These are phyloP conservation scores for Boletus barrowsii DNA, from an alignment of 768 basidiomycete species.

Conservation along the genomic window DNA sequence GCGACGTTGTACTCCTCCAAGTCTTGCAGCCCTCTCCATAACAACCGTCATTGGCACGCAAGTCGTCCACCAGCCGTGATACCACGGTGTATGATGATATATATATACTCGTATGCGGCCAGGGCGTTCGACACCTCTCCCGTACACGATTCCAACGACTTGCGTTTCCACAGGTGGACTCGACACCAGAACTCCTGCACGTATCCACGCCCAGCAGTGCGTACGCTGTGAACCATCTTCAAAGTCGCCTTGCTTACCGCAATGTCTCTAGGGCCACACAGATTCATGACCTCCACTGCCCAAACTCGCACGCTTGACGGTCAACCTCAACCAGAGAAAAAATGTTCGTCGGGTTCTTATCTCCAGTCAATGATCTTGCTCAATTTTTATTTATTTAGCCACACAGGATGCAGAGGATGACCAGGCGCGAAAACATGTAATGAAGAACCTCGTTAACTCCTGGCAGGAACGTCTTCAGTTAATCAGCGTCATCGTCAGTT, in stretches of 20 bases:
- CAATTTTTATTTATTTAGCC: conserved; percentile 23
- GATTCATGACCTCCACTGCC: conserved; percentile 1
- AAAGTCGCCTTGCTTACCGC: neutral
- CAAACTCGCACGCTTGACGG: conserved; percentile 12
- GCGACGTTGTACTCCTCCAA: no score
- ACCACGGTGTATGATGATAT: neutral
- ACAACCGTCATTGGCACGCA: neutral
- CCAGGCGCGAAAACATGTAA: conserved; percentile 39
- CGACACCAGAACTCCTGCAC: neutral
- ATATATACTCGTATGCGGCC: neutral
- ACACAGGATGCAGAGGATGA: conserved; percentile 50
- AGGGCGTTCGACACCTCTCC: neutral
- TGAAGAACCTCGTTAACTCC: conserved; percentile 50
- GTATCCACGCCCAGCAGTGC: conserved; percentile 6
- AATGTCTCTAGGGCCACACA: conserved; percentile 5
- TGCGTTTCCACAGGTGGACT: neutral
- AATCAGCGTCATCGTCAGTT: conserved; percentile 55
- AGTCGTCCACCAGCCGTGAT: no score
- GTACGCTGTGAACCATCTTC: neutral
- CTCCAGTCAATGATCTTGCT: neutral
- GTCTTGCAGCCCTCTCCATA: neutral
- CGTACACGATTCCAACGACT: neutral
- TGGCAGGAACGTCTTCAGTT: conserved; percentile 65
- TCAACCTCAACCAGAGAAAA: conserved; percentile 3
- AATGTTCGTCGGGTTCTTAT: conserved; percentile 13